Base-by-base conservation (phyloP, 2,329 filamentous ascomycete species). In the Curvularia verruculosa region DNA sequence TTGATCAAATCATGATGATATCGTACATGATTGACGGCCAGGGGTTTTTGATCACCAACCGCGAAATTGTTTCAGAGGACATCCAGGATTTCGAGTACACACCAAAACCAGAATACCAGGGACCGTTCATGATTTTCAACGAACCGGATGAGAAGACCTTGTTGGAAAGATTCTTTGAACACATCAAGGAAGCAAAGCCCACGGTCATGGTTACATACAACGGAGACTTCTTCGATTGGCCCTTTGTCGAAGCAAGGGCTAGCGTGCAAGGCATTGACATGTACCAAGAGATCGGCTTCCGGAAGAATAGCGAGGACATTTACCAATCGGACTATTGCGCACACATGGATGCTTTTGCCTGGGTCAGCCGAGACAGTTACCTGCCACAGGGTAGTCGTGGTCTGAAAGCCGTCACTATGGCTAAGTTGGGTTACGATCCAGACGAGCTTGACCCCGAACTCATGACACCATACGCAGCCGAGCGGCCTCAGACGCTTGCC, bases 211-310 rank as follows among this genome's bases (percentile, higher is more conserved):
- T 96, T 34, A 99, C 95, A n/a, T 99, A 99, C 84, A 99, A 99
- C 91, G 95, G 95, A 80, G 95, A 99, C 81, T 99, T 99, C 76
- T 99, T 99, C 87, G 95, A 99, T 88, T 99, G 95, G 95, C 94
- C 95, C 0, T 99, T 96, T 73, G 92, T 99, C 23, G 95, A 99
- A 80, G 87, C 95, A 43, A 85, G 95, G 79, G 92, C 96, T 26
- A 96, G 92, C 72, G 85, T 97, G 64, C 89, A 96, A 67, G 95
- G 96, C 28, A 97, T 99, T 74, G 95, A 99, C 77, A 98, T 99
- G 95, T 99, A 99, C 78, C 90, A 89, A 61, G 96, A 99, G 75
- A 99, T 97, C 69, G 95, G 95, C 5, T 99, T 96, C 85, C 89
- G 89, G 69, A 98, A 95, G 77, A 95, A 96, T 78, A 90, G 81